Evolutionary conservation across 331 rosid genomes (phyloP), one percentile per base, ranked within the genome.

Genomic region (Cucumis variabilis): DNA sequence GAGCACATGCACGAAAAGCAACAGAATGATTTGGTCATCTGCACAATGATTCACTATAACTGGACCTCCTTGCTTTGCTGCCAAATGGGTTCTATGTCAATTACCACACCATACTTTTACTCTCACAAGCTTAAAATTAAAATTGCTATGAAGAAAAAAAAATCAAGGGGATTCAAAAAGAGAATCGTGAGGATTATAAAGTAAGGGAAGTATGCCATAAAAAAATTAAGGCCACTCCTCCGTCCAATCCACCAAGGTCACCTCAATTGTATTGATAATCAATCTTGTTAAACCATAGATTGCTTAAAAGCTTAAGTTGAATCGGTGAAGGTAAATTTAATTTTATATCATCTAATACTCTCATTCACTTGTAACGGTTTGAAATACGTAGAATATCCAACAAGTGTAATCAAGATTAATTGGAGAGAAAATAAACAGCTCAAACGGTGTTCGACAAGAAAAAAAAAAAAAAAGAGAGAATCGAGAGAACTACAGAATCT

Each of bases 81-180:
- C 86, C 51, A 82, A 82, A 82, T 82, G 86, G 86, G 28, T 82
- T 82, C 86, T 82, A 60, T 62, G 86, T 82, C 86, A 62, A 33
- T 62, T 60, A 62, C 86, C 86, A 33, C 71, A 82, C 63, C 86
- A 30, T 62, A 82, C 50, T 62, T 60, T n/a, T 33, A 19, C 37
- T 82, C 37, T 82, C 70, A 58, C 69, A 30, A 44, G 48, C 51
- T 50, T 81, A 58, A 63, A 60, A 82, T 81, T 81, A 63, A 37
- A 60, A 82, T 63, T 55, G 23, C 44, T 30, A 82, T 82, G 37
- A 62, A 60, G 86, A 11, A 28, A 55, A 10, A 19, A 19, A 55
- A 53, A 28, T 20, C 19, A 62, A 82, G 86, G 73, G 23, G 8
- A 82, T 37, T 82, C 72, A 82, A 82, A 82, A 62, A n/a, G 72